A percentile compares a stretch with the other conserved stretches of the same genome.
These are phyloP conservation scores for Penstemon barbatus DNA, from an alignment of 257 asterid species.

Conservation along the genomic window DNA sequence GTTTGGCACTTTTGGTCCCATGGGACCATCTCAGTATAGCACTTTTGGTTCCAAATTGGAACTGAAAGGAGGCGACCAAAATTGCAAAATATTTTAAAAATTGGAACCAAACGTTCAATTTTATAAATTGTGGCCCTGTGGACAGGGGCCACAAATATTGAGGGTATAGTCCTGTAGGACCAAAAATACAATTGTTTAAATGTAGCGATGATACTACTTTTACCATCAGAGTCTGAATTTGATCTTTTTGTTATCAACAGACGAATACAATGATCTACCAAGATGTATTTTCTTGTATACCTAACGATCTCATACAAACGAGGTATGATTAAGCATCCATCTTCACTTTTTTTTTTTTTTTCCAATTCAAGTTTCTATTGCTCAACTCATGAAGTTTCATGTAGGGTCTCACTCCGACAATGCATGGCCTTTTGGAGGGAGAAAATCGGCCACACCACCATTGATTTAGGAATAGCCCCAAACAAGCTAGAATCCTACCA, in stretches of 20 bases:
- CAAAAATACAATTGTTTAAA: no score
- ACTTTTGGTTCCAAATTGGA: no score
- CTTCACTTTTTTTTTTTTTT: conserved; percentile 15
- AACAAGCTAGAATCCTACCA: conserved; percentile 57
- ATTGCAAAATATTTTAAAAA: no score
- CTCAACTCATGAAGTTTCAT: conserved; percentile 11
- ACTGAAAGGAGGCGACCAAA: no score
- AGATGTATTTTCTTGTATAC: conserved; percentile 90
- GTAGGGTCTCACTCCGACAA: conserved; percentile 83
- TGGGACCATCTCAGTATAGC: no score
- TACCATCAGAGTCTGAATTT: conserved; percentile 9
- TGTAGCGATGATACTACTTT: neutral
- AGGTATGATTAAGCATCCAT: conserved; percentile 49
- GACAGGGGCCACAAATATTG: no score
- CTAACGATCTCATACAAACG: conserved; percentile 84
- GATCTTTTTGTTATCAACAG: conserved; percentile 45
- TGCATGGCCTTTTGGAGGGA: conserved; percentile 75
- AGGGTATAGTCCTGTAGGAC: no score
- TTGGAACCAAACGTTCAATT: no score
- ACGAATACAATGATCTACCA: conserved; percentile 83
- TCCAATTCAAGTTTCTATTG: conserved; percentile 4
- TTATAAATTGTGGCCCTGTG: no score
- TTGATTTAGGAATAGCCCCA: conserved; percentile 90
- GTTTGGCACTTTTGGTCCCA: no score
- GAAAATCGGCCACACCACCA: conserved; percentile 74